Conservation (phyloP, 176 grass and related monocot species). For the Ensete glaucum region DNA sequence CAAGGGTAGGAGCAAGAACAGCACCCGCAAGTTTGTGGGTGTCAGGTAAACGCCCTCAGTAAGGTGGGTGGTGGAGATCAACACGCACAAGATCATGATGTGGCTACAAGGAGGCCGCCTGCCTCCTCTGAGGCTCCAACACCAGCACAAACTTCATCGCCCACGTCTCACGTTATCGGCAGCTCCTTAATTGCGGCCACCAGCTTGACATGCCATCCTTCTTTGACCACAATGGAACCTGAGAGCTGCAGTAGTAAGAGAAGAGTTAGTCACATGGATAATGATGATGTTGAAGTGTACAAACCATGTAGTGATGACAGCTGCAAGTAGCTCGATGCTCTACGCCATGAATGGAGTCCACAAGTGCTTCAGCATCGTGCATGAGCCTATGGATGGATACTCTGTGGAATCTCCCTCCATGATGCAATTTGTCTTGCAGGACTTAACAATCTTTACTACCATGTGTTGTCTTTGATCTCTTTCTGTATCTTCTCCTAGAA, state of each 20-base stretch:
- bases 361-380: slow-evolving; percentile 67
- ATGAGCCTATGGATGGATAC: slow-evolving; percentile 38
- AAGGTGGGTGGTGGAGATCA: slow-evolving; percentile 94
- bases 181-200: slow-evolving; percentile 51
- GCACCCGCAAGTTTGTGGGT: slow-evolving; percentile 67
- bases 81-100: slow-evolving; percentile 92
- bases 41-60: slow-evolving; percentile 71
- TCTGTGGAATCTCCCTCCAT: slow-evolving; percentile 45
- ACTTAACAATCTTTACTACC: neutral
- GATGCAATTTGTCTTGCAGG: slow-evolving; percentile 44
- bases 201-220: neutral
- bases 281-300: slow-evolving; percentile 35
- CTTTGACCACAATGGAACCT: neutral
- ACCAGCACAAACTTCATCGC: slow-evolving; percentile 72
- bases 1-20: slow-evolving; percentile 42
- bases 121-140: slow-evolving; percentile 74
- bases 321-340: slow-evolving; percentile 26
- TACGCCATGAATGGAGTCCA: slow-evolving; percentile 68
- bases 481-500: neutral
- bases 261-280: neutral
- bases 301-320: slow-evolving; percentile 29
- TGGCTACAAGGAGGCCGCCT: slow-evolving; percentile 86
- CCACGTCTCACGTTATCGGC: slow-evolving; percentile 16
- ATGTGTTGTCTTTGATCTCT: neutral
- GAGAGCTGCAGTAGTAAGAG: slow-evolving; percentile 15